Evolutionary conservation across 441 rosid species (phyloP).

Genomic region (Populus hybrid): DNA sequence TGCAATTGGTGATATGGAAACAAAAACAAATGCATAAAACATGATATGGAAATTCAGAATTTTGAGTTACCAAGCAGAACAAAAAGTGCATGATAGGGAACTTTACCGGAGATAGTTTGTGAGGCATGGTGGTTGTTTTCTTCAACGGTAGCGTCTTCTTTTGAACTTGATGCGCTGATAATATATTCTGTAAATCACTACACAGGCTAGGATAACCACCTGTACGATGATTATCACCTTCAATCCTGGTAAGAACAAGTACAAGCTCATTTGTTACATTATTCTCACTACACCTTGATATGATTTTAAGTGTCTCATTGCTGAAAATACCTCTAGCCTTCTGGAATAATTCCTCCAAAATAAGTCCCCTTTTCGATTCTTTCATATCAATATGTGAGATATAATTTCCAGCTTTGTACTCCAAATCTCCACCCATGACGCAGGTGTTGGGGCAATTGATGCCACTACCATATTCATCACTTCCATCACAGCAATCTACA

Average conservation of each 20-base stretch:
- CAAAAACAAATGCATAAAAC: background rate
- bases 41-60: background rate
- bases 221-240: constrained; percentile 56
- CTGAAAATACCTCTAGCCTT: constrained; percentile 42
- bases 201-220: constrained; percentile 38
- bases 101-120: background rate
- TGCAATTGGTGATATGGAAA: background rate
- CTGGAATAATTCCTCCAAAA: constrained; percentile 41
- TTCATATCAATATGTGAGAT: constrained; percentile 28
- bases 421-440: constrained; percentile 71
- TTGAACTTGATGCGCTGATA: constrained; percentile 37
- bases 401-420: constrained; percentile 41
- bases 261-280: constrained; percentile 7
- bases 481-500: constrained; percentile 95
- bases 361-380: constrained; percentile 23
- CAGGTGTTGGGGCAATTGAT: constrained; percentile 69
- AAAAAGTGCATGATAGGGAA: background rate
- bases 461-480: constrained; percentile 71
- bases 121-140: background rate
- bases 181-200: constrained; percentile 29
- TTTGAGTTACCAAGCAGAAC: background rate
- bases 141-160: constrained; percentile 39
- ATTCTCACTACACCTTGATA: background rate
- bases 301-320: background rate
- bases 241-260: constrained; percentile 52